Base-by-base conservation (phyloP, 164 flowering plant genomes). In the Aristolochia fimbriata region DNA sequence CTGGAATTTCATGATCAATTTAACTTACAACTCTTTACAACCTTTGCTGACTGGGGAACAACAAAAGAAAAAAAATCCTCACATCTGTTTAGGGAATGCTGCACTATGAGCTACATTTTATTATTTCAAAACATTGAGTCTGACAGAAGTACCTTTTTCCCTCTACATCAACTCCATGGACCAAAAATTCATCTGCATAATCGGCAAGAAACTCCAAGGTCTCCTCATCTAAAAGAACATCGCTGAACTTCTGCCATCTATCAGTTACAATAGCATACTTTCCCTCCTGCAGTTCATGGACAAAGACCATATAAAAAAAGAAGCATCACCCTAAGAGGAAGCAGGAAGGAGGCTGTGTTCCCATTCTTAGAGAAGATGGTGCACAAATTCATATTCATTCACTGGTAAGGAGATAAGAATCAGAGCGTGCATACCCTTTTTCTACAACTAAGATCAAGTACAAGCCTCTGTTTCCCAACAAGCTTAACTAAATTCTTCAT, bases 121-220 rank as follows among this genome's bases (percentile, higher is more conserved):
- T 37, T 37, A 37, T 37, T 37, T 37, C 43, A 37, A 37, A 27
- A 3, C 43, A 37, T 6, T 37, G 43, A 7, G 9, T 37, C 15
- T 22, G 24, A 27, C 30, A 15, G 31, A 23, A 31, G 15, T 77
- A 93, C 97, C 81, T 87, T 78, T 87, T 89, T 62, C 97, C 98
- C 76, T 93, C 97, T 73, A 93, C 98, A 71, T 93, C 98, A 41
- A 93, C 97, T 51, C 98, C 98, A 77, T 93, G 98, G 43, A 93
- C 96, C 65, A 93, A 67, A 76, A 93, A 89, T 70, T 93, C 98
- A 65, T 89, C 96, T 24, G 97, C 92, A 74, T 77, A 81, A 43
- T 31, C 58, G 20, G 87, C 89, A 64, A 93, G 93, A 71, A 87
- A 82, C 24, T 71, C 74, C 71, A 93, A 60, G 45, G 85, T 73